Evolutionary conservation across 768 basidiomycete genomes (phyloP).

Genomic region (Goffeauzyma gilvescens): DNA sequence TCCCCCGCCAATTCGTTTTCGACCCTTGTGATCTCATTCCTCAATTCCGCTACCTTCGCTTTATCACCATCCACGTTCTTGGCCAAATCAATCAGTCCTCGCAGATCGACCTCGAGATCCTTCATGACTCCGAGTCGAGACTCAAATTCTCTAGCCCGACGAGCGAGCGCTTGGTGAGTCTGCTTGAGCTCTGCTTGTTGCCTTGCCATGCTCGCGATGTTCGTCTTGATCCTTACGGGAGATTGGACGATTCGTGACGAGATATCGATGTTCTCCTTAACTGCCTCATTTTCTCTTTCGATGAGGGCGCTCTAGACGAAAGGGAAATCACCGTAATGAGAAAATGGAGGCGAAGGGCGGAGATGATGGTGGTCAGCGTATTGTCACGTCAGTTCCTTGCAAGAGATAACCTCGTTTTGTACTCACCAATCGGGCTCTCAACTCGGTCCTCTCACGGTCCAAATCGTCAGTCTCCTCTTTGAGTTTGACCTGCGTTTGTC

Average conservation of each 20-base stretch:
- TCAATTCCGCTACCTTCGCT: conserved; percentile 23
- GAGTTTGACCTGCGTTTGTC: too few species aligned
- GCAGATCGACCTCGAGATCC: conserved; percentile 49
- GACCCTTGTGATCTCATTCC: conserved; percentile 57
- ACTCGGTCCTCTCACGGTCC: too few species aligned
- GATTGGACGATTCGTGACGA: conserved; percentile 69
- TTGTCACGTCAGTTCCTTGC: too few species aligned
- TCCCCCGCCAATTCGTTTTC: conserved; percentile 46
- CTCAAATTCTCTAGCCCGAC: conserved; percentile 47
- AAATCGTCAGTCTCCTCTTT: too few species aligned
- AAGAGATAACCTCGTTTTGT: too few species aligned
- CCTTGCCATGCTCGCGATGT: conserved; percentile 61
- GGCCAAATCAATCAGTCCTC: conserved; percentile 19
- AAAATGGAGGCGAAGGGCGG: too few species aligned
- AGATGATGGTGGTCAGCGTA: too few species aligned
- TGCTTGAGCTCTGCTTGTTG: conserved; percentile 49
- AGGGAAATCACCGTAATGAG: too few species aligned
- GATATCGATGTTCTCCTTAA: conserved; percentile 46
- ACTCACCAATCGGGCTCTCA: too few species aligned
- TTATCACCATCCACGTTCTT: conserved; percentile 17
- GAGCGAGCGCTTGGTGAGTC: conserved; percentile 43
- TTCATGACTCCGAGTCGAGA: conserved; percentile 51
- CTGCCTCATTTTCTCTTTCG: too few species aligned
- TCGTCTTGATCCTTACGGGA: conserved; percentile 69
- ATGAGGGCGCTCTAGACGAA: too few species aligned